Conservation (phyloP, 2,329 filamentous ascomycete species). For the Verticillium longisporum region DNA sequence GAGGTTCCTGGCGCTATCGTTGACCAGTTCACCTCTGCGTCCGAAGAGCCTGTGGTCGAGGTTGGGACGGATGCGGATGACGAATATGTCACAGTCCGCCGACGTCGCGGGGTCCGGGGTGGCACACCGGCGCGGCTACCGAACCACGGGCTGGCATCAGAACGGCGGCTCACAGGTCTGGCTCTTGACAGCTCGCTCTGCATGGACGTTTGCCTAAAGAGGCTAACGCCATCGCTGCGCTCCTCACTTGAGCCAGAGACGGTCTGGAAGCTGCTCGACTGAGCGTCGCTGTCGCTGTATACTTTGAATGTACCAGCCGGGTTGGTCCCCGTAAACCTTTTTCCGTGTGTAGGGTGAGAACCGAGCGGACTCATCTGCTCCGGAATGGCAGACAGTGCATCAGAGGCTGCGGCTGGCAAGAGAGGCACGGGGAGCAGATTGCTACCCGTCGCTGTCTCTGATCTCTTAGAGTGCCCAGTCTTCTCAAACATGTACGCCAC, state of each 20-base stretch:
- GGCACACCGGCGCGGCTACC: conserved; percentile 10
- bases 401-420: conserved; percentile 1
- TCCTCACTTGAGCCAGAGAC: conserved; percentile 1
- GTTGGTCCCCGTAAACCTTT: conserved; percentile 5
- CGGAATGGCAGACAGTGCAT: conserved; percentile 9
- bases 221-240: conserved; percentile 1
- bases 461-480: neutral
- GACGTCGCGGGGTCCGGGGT: conserved; percentile 5
- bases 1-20: neutral
- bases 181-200: conserved; percentile 3
- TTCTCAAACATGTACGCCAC: conserved; percentile 11
- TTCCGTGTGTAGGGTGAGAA: conserved; percentile 7
- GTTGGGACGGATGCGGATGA: neutral
- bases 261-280: conserved; percentile 4
- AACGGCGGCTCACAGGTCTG: conserved; percentile 11
- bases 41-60: neutral
- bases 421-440: neutral
- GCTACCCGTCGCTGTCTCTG: neutral
- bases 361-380: conserved; percentile 7
- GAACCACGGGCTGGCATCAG: conserved; percentile 11
- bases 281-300: conserved; percentile 1
- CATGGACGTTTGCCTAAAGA: conserved; percentile 5
- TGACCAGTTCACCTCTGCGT: neutral
- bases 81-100: neutral
- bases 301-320: neutral